Evolutionary conservation across 805 yeast genomes (phyloP), one percentile per base, ranked within the genome.

Genomic region (Sugiyamaella boreocaroliniensis): DNA sequence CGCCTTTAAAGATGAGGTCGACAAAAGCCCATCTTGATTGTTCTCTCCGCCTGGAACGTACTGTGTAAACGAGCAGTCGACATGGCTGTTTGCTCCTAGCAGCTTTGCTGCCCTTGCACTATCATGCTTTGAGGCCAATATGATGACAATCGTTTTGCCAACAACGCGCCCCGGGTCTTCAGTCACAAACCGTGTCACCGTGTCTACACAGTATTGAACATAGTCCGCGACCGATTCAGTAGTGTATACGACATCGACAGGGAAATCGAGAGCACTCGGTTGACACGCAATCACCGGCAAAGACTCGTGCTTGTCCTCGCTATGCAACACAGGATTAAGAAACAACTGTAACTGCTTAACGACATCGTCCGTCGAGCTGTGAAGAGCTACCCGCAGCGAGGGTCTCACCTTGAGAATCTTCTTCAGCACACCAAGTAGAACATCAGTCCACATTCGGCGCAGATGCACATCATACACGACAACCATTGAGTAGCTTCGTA

Each of bases 401-500:
- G 78, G 72, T 59, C 95, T 67, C 47, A 73, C 73, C 1, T 69
- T 59, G 7, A 85, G 65, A 1, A 86, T 69, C 40, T 74, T 70
- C 60, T 80, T 79, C 63, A 87, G 78, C 6, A 86, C 65, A 0
- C 95, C 95, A 20, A 88, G 64, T 5, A 86, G 64, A 1, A 87
- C 77, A 68, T 87, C 96, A 0, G 93, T 84, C 64, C 81, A 85
- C 32, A 85, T 68, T 0, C 90, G 76, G 52, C 95, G 68, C 67
- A 85, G 93, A 64, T 88, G 95, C 0, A 95, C 95, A 69, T 88
- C 95, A 70, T 88, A 95, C 76, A 88, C 81, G 15, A 88, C 80
- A 9, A 88, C 76, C 59, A 89, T 81, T 1, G 83, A 78, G 63
- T 86, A 87, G 48, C 76, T 75, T 16, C 77, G 80, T 51, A 87